Conservation (phyloP, 176 grass and related monocot genomes). For the Carex kokanica region DNA sequence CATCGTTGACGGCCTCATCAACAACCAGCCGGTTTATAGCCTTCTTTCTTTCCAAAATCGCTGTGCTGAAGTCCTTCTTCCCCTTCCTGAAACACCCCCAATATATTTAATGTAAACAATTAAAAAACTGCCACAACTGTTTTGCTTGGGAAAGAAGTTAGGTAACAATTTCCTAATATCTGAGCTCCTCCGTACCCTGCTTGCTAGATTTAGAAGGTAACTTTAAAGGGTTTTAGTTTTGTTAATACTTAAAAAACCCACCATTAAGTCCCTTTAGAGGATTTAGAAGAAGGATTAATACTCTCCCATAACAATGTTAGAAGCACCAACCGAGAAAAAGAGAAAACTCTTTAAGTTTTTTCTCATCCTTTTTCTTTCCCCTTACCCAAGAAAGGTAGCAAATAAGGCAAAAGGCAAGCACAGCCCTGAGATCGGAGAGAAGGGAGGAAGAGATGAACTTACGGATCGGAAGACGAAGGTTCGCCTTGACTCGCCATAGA, state of each 20-base stretch:
- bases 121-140: neutral
- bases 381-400: conserved; percentile 17
- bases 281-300: neutral
- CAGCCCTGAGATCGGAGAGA: conserved; percentile 33
- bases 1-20: conserved; percentile 70
- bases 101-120: neutral
- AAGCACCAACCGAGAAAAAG: neutral
- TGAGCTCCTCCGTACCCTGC: neutral
- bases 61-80: conserved; percentile 79
- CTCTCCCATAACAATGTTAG: neutral
- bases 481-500: conserved; percentile 60
- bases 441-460: conserved; percentile 19
- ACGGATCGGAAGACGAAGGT: conserved; percentile 65
- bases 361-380: conserved; percentile 8
- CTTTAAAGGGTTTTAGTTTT: neutral
- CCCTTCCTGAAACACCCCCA: conserved; percentile 40
- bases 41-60: conserved; percentile 70
- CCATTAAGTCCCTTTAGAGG: neutral
- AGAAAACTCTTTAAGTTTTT: neutral
- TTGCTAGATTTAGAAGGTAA: neutral
- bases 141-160: conserved; percentile 1
- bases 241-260: neutral
- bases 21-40: conserved; percentile 57
- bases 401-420: conserved; percentile 28
- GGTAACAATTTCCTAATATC: neutral